Base-by-base conservation (phyloP, 306 rosid genomes). In the Medicago arabica region DNA sequence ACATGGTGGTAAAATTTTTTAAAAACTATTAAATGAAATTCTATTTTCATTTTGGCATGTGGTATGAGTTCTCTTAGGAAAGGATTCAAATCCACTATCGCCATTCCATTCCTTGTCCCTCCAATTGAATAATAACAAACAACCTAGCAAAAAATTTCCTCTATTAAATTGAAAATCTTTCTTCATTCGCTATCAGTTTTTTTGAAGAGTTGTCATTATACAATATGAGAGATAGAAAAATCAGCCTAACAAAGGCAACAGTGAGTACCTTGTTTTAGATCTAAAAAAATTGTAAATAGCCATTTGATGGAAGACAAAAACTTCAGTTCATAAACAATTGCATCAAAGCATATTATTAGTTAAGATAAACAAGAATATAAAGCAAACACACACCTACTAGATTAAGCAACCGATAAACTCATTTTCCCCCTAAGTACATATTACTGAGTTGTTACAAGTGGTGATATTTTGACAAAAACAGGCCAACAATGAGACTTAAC, bases 191-290 rank as follows among this genome's bases (percentile, higher is more conserved):
- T 40, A 18, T 64, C 31, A 65, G n/a, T 21, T 66, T 66, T 65
- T 41, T 66, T 41, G 16, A 18, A 10, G 16, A 18, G 54, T 18
- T 66, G 67, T 19, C 71, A 66, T 66, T 65, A 6, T 43, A 41
- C 17, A 66, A 41, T 43, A 19, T 6, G 14, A 63, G 23, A 65
- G 15, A 28, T 31, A 65, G 50, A 40, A 50, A 39, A 64, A 16
- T 10, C 53, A 40, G 69, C 53, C 63, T 55, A 47, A 31, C 21
- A 74, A 53, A 60, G 68, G 77, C 67, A 72, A 16, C 31, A 78
- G n/a, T 39, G 43, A 18, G 59, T 28, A 39, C 13, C 55, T 72
- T 72, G 62, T 55, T 55, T 40, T 72, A 79, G 16, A 49, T 9
- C 25, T 8, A 13, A 51, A 57, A 31, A 73, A 34, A 46, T 19